These are phyloP conservation scores for Sporothrix luriei DNA, from an alignment of 2,329 filamentous ascomycete species.

Conservation along the genomic window DNA sequence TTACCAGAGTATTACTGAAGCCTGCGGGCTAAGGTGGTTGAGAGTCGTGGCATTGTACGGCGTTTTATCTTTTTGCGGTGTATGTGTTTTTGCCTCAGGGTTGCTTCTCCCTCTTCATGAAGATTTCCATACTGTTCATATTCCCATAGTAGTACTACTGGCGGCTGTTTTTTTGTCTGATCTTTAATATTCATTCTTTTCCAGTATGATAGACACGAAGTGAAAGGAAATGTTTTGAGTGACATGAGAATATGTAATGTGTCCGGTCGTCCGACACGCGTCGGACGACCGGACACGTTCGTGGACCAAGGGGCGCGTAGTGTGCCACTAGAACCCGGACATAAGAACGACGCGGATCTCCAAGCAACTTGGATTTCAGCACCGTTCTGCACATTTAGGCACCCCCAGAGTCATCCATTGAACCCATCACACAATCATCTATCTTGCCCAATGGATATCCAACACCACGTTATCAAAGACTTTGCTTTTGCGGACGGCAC, in stretches of 20 bases:
- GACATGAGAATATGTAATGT: too few relatives aligned
- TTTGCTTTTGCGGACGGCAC: constrained; percentile 31
- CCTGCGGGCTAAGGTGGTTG: neutral
- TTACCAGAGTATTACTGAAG: constrained; percentile 57
- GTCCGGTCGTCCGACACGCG: too few relatives aligned
- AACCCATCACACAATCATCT: too few relatives aligned
- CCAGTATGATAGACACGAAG: too few relatives aligned
- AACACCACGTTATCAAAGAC: constrained; percentile 20
- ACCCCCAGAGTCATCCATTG: too few relatives aligned
- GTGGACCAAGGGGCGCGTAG: neutral
- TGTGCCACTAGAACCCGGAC: neutral
- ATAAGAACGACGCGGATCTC: too few relatives aligned
- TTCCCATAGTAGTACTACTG: neutral
- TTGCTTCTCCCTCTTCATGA: neutral
- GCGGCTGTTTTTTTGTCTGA: neutral
- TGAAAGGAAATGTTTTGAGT: too few relatives aligned
- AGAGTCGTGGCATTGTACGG: neutral
- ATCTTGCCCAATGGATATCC: neutral
- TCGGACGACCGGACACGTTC: neutral
- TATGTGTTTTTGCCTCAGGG: neutral
- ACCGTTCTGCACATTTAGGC: too few relatives aligned
- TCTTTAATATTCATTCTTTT: neutral
- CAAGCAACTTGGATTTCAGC: too few relatives aligned
- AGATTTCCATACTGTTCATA: neutral
- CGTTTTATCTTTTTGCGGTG: neutral